Evolutionary conservation across 441 rosid genomes (phyloP).

Genomic region (Populus tomentosa): DNA sequence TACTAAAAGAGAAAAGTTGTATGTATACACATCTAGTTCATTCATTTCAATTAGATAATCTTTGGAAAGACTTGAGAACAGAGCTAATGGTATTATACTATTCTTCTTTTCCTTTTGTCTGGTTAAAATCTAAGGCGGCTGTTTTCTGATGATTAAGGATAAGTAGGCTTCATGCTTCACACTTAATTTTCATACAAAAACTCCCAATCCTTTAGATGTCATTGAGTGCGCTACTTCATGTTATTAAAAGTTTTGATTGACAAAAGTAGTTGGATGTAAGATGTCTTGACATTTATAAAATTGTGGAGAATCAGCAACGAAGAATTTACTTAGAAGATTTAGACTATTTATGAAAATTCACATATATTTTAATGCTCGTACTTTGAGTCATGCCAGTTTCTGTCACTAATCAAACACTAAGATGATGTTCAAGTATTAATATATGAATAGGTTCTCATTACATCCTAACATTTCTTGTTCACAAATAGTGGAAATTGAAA

Average conservation of each 20-base stretch:
- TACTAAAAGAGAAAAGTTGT: not conserved
- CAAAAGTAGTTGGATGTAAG: too few species aligned
- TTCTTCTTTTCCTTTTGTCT: not conserved
- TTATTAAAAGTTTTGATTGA: too few species aligned
- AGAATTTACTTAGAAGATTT: too few species aligned
- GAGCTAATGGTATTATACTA: not conserved
- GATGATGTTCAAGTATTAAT: not conserved
- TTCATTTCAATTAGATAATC: not conserved
- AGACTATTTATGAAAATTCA: too few species aligned
- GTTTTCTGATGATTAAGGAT: too few species aligned
- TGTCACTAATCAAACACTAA: not conserved
- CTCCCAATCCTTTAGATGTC: too few species aligned
- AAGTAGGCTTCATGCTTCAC: too few species aligned
- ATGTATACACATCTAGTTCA: not conserved
- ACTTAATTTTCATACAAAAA: too few species aligned
- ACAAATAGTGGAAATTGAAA: not conserved
- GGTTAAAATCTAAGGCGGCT: not conserved
- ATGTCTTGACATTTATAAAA: too few species aligned
- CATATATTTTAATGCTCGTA: not conserved
- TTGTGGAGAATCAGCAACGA: too few species aligned
- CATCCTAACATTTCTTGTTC: not conserved
- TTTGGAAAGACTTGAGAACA: not conserved
- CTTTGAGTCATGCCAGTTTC: not conserved
- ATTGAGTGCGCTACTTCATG: too few species aligned
- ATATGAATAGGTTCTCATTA: not conserved